A percentile compares a stretch with the other conserved stretches of the same genome.
phyloP scores from a whole-genome alignment of 164 flowering plant genomes.

The Platanus orientalis region DNA sequence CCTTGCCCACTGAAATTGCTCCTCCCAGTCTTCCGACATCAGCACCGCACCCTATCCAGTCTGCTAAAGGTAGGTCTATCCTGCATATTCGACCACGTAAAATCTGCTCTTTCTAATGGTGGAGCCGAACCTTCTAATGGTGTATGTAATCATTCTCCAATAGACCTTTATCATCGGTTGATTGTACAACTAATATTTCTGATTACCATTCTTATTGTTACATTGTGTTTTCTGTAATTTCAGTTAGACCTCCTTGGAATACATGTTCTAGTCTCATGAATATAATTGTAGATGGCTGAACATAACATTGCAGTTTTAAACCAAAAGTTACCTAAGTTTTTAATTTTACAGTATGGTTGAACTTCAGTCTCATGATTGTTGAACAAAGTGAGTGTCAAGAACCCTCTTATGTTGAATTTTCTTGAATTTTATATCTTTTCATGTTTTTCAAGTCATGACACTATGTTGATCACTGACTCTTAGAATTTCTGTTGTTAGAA shows the following conservation, averaged over 20 bases:
- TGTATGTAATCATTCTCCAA: no score
- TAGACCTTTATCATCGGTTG: no score
- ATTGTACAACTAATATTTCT: no score
- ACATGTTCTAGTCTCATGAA: background rate
- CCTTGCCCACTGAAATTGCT: no score
- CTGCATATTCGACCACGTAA: no score
- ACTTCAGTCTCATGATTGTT: background rate
- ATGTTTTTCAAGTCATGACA: background rate
- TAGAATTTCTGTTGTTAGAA: slow-evolving; percentile 18
- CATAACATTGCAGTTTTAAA: background rate
- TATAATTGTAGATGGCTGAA: background rate
- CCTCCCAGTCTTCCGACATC: no score
- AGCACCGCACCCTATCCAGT: no score
- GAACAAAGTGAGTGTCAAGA: background rate
- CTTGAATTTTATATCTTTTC: background rate
- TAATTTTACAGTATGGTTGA: background rate
- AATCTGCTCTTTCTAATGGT: no score
- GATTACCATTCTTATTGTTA: background rate
- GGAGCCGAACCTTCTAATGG: no score
- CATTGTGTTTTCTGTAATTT: background rate
- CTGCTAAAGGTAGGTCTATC: no score
- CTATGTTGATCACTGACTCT: slow-evolving; percentile 2
- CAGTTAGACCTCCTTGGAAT: background rate
- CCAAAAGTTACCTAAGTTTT: background rate
- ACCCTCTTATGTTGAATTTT: background rate